Percentiles rank a stretch among this genome's conserved stretches.
Conservation (phyloP, 495 filamentous ascomycete genomes). For the Annulohypoxylon maeteangense region DNA sequence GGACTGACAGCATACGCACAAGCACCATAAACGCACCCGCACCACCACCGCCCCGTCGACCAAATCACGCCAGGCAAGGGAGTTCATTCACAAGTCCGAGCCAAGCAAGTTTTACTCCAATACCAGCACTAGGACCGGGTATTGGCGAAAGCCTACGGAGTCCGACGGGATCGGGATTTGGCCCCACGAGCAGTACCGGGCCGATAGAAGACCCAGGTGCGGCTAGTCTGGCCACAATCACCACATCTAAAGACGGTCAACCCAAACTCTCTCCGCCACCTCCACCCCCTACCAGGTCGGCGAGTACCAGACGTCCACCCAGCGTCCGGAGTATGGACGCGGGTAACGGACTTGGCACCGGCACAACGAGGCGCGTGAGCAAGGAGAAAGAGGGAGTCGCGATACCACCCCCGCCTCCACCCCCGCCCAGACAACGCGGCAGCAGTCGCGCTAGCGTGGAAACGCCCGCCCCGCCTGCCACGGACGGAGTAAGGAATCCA, state of each 20-base stretch:
- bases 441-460: conserved; percentile 63
- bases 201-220: conserved; percentile 11
- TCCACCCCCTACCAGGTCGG: conserved; percentile 55
- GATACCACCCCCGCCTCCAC: conserved; percentile 68
- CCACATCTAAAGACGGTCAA: conserved; percentile 35
- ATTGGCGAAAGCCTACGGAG: conserved; percentile 34
- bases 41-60: conserved; percentile 58
- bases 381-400: conserved; percentile 42
- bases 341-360: conserved; percentile 38
- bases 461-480: conserved; percentile 26
- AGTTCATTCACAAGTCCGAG: conserved; percentile 38
- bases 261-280: conserved; percentile 55
- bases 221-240: conserved; percentile 13
- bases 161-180: conserved; percentile 12
- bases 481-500: conserved; percentile 33
- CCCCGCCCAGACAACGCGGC: conserved; percentile 68
- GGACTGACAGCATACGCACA: conserved; percentile 53
- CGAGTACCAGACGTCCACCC: conserved; percentile 51
- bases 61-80: conserved; percentile 47
- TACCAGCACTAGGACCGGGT: conserved; percentile 5
- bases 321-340: conserved; percentile 53
- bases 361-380: conserved; percentile 36
- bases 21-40: conserved; percentile 50
- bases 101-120: conserved; percentile 25
- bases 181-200: conserved; percentile 9